Percentiles rank a stretch among this genome's conserved stretches.
Evolutionary conservation across 1,284 basidiomycete species (phyloP).

Genomic region (Megacollybia platyphylla): DNA sequence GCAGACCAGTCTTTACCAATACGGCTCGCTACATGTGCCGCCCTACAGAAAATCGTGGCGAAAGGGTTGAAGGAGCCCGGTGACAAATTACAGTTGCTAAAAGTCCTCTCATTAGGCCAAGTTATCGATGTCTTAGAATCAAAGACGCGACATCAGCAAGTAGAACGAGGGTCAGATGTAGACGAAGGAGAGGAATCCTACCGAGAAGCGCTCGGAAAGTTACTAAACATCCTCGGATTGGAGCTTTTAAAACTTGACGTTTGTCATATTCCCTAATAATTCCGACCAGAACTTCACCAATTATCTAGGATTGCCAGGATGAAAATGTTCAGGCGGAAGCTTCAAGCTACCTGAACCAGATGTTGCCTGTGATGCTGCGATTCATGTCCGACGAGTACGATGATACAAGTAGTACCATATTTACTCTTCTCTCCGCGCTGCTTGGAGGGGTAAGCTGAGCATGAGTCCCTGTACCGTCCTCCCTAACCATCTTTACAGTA

Average conservation of each 20-base stretch:
- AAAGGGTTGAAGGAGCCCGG: slow-evolving; percentile 90
- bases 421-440: slow-evolving; percentile 68
- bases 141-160: slow-evolving; percentile 61
- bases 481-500: slow-evolving; percentile 33
- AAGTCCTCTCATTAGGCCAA: slow-evolving; percentile 76
- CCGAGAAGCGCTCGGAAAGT: slow-evolving; percentile 78
- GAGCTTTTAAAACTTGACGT: slow-evolving; percentile 87
- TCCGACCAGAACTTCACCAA: slow-evolving; percentile 4
- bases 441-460: slow-evolving; percentile 53
- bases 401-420: slow-evolving; percentile 77
- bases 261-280: slow-evolving; percentile 15
- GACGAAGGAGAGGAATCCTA: slow-evolving; percentile 78
- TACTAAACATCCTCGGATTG: slow-evolving; percentile 75
- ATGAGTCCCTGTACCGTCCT: slow-evolving; percentile 1
- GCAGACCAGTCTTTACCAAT: slow-evolving; percentile 72
- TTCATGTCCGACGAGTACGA: slow-evolving; percentile 88
- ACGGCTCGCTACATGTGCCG: slow-evolving; percentile 72
- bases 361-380: slow-evolving; percentile 74
- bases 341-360: slow-evolving; percentile 50
- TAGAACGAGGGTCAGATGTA: slow-evolving; percentile 50
- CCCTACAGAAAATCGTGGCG: slow-evolving; percentile 72
- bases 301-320: slow-evolving; percentile 42
- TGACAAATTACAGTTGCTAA: slow-evolving; percentile 87
- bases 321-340: slow-evolving; percentile 62
- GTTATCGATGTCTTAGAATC: slow-evolving; percentile 72